A percentile compares a stretch with the other conserved stretches of the same genome.
Evolutionary conservation across 352 stramenopile species (phyloP).

Genomic region (Blastocystis sp.): DNA sequence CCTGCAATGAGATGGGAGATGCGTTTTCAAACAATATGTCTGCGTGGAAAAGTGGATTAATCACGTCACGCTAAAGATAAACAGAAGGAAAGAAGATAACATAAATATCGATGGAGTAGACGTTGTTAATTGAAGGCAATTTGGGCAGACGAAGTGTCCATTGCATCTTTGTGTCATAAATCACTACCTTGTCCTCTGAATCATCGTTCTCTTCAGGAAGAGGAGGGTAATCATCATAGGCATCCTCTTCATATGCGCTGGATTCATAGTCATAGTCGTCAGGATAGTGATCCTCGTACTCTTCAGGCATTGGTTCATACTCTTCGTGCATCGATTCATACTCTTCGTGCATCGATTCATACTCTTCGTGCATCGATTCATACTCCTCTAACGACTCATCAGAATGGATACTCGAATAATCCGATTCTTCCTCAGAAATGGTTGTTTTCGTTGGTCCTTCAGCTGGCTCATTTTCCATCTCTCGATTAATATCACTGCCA

Average conservation of each 20-base stretch:
- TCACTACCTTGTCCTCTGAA: background rate
- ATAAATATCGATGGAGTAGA: background rate
- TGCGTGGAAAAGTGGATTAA: background rate
- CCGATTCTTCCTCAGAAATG: background rate
- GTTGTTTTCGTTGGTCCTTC: background rate
- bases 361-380: background rate
- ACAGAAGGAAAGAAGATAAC: background rate
- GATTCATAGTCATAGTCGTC: slow-evolving; percentile 4
- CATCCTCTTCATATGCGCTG: background rate
- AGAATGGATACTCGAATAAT: background rate
- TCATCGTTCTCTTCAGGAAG: background rate
- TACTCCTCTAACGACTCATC: background rate
- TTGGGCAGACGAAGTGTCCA: background rate
- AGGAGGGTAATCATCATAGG: background rate
- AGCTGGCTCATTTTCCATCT: background rate
- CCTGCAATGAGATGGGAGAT: background rate
- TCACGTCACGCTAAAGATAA: background rate
- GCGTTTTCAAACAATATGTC: background rate
- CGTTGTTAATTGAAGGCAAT: background rate
- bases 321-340: background rate
- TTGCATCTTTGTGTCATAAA: background rate
- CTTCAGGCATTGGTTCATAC: background rate
- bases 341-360: background rate
- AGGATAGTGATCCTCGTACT: background rate
- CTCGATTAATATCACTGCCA: background rate